phyloP scores from a whole-genome alignment of 2,329 filamentous ascomycete genomes.

The Diaporthe citriasiana region DNA sequence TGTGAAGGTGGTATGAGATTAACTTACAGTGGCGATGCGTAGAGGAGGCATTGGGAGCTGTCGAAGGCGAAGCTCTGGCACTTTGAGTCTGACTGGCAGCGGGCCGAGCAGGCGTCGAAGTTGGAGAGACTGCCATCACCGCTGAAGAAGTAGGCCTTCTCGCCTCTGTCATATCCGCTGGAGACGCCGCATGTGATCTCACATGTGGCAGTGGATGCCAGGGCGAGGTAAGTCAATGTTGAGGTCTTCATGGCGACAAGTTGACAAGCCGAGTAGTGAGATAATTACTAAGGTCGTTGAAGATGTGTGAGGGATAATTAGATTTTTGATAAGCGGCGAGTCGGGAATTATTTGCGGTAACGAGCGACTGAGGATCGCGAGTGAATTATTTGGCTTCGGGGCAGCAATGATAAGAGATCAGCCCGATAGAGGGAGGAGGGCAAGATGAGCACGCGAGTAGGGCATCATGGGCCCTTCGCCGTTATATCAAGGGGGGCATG shows the following conservation, averaged over 20 bases:
- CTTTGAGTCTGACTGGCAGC: conserved; percentile 26
- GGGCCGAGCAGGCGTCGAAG: conserved; percentile 37
- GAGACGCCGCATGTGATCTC: conserved; percentile 35
- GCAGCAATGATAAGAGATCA: neutral
- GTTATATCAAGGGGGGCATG: conserved; percentile 11
- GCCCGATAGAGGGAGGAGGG: neutral
- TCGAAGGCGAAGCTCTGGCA: conserved; percentile 41
- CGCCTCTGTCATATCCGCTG: conserved; percentile 41
- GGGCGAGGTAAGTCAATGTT: neutral
- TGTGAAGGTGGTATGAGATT: no score
- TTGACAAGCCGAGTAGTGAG: neutral
- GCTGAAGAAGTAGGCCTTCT: conserved; percentile 40
- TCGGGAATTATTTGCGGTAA: conserved; percentile 9
- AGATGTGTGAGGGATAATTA: neutral
- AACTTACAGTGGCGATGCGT: conserved; percentile 38
- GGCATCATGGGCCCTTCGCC: conserved; percentile 2
- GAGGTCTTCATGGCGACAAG: conserved; percentile 16
- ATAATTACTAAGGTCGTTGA: neutral
- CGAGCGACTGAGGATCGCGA: conserved; percentile 13
- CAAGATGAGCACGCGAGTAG: conserved; percentile 5
- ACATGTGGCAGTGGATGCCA: conserved; percentile 7
- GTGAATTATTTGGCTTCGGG: neutral
- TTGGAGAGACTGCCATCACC: conserved; percentile 39
- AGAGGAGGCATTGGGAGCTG: conserved; percentile 34
- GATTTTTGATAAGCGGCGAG: neutral